Conservation (phyloP, 1,139 yeast species). For the Pichia cactophila region DNA sequence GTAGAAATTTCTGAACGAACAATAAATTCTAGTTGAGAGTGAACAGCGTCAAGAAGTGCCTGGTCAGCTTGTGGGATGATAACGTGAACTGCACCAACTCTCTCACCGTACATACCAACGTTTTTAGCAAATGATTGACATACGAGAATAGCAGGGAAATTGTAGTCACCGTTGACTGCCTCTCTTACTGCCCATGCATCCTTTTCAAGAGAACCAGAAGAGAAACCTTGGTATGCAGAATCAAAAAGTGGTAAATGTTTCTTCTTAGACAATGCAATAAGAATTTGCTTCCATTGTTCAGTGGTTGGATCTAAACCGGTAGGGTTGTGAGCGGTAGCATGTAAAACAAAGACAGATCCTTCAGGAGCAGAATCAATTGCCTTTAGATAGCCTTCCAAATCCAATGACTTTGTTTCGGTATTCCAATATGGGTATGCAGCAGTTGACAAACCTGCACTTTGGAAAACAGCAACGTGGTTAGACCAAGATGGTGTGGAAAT, state of each 20-base stretch:
- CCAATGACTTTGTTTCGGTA: conserved; percentile 51
- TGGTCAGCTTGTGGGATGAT: conserved; percentile 42
- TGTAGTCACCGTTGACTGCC: conserved; percentile 49
- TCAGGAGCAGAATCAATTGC: conserved; percentile 65
- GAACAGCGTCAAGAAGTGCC: conserved; percentile 41
- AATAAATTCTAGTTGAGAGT: conserved; percentile 71
- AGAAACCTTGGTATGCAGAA: conserved; percentile 96
- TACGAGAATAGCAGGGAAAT: conserved; percentile 47
- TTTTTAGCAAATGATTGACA: conserved; percentile 98
- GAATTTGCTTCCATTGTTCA: conserved; percentile 76
- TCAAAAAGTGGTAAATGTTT: conserved; percentile 82
- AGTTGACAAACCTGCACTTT: conserved; percentile 54
- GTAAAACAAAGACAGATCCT: conserved; percentile 77
- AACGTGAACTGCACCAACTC: conserved; percentile 88
- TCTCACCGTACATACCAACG: conserved; percentile 96
- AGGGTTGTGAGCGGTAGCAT: conserved; percentile 97
- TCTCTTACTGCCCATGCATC: conserved; percentile 86
- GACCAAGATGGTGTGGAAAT: conserved; percentile 95
- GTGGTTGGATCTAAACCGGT: conserved; percentile 91
- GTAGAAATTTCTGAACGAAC: conserved; percentile 83
- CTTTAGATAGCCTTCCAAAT: conserved; percentile 57
- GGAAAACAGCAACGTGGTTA: conserved; percentile 80
- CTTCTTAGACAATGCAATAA: conserved; percentile 51
- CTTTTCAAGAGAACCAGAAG: conserved; percentile 74
- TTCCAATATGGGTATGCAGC: conserved; percentile 76